Conservation (phyloP, 768 basidiomycete genomes). For the Serpula lacrymans region DNA sequence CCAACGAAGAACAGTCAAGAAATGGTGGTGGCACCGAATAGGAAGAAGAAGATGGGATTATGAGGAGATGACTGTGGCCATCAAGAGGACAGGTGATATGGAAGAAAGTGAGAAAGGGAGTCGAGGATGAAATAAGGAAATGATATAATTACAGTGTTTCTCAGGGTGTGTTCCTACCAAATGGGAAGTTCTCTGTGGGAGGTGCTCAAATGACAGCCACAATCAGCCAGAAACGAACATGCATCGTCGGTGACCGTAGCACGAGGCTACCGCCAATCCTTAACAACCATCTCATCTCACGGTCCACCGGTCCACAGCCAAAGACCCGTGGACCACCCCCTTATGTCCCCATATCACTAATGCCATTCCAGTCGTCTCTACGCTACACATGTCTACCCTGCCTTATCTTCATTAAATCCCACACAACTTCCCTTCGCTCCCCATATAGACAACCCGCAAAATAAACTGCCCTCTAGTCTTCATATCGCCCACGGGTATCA, state of each 20-base stretch:
- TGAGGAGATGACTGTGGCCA: too few relatives aligned
- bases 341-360: too few relatives aligned
- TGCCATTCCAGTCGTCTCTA: too few relatives aligned
- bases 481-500: too few relatives aligned
- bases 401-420: too few relatives aligned
- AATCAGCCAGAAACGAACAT: slow-evolving; percentile 7
- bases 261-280: slow-evolving; percentile 13
- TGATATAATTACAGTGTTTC: slow-evolving; percentile 10
- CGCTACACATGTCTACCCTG: too few relatives aligned
- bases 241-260: slow-evolving; percentile 24
- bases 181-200: slow-evolving; percentile 22
- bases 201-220: slow-evolving; percentile 24
- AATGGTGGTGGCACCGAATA: slow-evolving; percentile 7
- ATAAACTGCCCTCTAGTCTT: too few relatives aligned
- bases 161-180: slow-evolving; percentile 30
- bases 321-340: too few relatives aligned
- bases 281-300: slow-evolving; percentile 3
- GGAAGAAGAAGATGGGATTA: too few relatives aligned
- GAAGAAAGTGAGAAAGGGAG: neutral
- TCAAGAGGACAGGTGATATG: slow-evolving; percentile 9
- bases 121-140: neutral
- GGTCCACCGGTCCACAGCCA: too few relatives aligned
- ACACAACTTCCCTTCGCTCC: too few relatives aligned
- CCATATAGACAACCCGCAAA: too few relatives aligned
- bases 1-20: slow-evolving; percentile 1